Evolutionary conservation across 306 rosid genomes (phyloP), one percentile per base, ranked within the genome.

Genomic region (Pyrus bretschneideri): DNA sequence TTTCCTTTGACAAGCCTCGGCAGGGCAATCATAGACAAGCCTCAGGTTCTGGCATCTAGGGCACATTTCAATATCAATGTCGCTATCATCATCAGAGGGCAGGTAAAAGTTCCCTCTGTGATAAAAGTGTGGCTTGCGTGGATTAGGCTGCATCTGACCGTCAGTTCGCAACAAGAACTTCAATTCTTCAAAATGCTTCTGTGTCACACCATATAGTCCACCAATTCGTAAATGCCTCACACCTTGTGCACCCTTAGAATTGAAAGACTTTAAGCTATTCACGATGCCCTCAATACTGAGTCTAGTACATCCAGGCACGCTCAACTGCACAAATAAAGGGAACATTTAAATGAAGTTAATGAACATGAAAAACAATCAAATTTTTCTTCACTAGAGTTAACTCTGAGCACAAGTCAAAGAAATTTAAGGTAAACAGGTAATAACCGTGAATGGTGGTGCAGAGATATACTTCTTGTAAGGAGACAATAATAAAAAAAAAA

Each of bases 291-390:
- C 97, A 70, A 91, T 84, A 54, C 89, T 95, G 82, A 95, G 87
- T 81, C 93, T 90, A 61, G 96, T 90, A 77, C 97, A 95, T 59
- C 97, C 98, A 42, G 96, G 98, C 72, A 95, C 92, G 75, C 90
- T 86, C 80, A 95, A 83, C 98, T 95, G 86, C 84, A 81, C 69
- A 68, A 33, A 85, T 59, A 7, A 81, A 73, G 66, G 62, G 67
- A 69, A 45, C 30, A 69, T 67, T 69, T 65, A 67, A 11, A 79
- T 38, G 73, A 61, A 68, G 58, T 73, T 30, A 55, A 60, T 52
- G 57, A 69, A 10, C 45, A 0, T 49, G 54, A 49, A 49, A 17
- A 49, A 15, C 8, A 49, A 49, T 49, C 55, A 49, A 17, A 15
- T 17, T 49, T 49, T 49, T 49, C 55, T 49, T 49, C 55, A 17